A percentile compares a stretch with the other conserved stretches of the same genome.
phyloP scores from a whole-genome alignment of 257 asterid genomes.

The Dorcoceras hygrometricum region DNA sequence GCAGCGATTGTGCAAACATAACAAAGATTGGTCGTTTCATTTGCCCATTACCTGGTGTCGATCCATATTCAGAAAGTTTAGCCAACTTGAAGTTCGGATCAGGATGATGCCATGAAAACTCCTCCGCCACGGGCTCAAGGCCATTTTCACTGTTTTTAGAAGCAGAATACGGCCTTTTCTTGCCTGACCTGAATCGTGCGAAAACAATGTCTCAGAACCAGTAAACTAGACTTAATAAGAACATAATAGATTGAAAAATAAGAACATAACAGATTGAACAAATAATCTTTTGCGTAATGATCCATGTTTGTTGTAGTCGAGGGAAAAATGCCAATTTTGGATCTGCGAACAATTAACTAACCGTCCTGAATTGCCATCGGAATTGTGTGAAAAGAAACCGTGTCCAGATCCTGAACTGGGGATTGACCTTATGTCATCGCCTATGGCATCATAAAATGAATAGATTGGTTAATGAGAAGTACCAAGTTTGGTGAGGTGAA shows the following conservation, averaged over 20 bases:
- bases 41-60: constrained; percentile 53
- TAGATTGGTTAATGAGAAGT: constrained; percentile 17
- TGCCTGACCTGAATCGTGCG: constrained; percentile 52
- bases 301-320: background rate
- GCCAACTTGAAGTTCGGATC: constrained; percentile 54
- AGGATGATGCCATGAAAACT: constrained; percentile 51
- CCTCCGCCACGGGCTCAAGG: constrained; percentile 86
- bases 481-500: background rate
- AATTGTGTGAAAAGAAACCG: constrained; percentile 52
- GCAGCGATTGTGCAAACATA: too few species aligned
- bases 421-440: constrained; percentile 57
- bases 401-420: constrained; percentile 85
- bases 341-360: constrained; percentile 28
- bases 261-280: background rate
- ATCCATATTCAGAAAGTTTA: constrained; percentile 41
- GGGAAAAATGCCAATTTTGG: background rate
- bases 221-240: constrained; percentile 14
- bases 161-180: constrained; percentile 62
- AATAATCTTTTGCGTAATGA: background rate
- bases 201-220: constrained; percentile 14
- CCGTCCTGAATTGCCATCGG: constrained; percentile 67
- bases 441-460: constrained; percentile 33
- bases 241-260: too few species aligned
- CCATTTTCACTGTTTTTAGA: constrained; percentile 57
- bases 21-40: background rate